A percentile compares a stretch with the other conserved stretches of the same genome.
These are phyloP conservation scores for Pythium angustatum DNA, from an alignment of 352 stramenopile genomes.

Conservation along the genomic window DNA sequence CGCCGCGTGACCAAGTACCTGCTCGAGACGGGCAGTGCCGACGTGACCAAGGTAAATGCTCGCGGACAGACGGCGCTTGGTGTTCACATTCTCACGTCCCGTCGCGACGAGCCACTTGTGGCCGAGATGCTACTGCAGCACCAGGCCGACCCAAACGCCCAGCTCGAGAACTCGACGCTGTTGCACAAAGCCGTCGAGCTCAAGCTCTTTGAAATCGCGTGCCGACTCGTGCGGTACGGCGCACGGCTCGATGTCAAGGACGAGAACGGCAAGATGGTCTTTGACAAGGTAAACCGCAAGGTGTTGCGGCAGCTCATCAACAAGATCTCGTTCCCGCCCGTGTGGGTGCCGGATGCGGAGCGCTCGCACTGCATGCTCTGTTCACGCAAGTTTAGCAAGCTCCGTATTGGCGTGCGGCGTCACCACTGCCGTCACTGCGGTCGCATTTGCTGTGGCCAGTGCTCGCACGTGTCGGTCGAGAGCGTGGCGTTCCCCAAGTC, in stretches of 20 bases:
- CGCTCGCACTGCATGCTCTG: constrained; percentile 80
- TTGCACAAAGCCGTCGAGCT: constrained; percentile 78
- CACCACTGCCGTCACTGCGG: constrained; percentile 88
- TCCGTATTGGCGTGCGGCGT: constrained; percentile 64
- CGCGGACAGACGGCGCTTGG: constrained; percentile 73
- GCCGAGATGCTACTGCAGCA: constrained; percentile 79
- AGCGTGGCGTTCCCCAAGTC: constrained; percentile 65
- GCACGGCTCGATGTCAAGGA: constrained; percentile 78
- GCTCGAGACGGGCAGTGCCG: constrained; percentile 61
- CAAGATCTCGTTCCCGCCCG: constrained; percentile 77
- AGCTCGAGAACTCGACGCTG: constrained; percentile 63
- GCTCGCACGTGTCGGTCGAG: constrained; percentile 72
- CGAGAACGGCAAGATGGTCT: constrained; percentile 74
- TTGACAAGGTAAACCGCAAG: constrained; percentile 80
- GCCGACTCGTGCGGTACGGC: constrained; percentile 75
- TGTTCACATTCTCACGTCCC: constrained; percentile 78
- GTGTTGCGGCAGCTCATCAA: constrained; percentile 68
- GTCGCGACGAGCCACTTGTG: constrained; percentile 74
- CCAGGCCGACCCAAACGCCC: constrained; percentile 69
- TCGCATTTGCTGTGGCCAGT: constrained; percentile 76
- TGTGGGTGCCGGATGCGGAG: constrained; percentile 80
- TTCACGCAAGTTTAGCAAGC: constrained; percentile 64
- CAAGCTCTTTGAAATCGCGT: constrained; percentile 71
- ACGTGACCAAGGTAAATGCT: constrained; percentile 61
- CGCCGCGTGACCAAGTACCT: constrained; percentile 82